A percentile compares a stretch with the other conserved stretches of the same genome.
Evolutionary conservation across 108 stramenopile genomes (phyloP).

Genomic region (Cyclotella baltica): DNA sequence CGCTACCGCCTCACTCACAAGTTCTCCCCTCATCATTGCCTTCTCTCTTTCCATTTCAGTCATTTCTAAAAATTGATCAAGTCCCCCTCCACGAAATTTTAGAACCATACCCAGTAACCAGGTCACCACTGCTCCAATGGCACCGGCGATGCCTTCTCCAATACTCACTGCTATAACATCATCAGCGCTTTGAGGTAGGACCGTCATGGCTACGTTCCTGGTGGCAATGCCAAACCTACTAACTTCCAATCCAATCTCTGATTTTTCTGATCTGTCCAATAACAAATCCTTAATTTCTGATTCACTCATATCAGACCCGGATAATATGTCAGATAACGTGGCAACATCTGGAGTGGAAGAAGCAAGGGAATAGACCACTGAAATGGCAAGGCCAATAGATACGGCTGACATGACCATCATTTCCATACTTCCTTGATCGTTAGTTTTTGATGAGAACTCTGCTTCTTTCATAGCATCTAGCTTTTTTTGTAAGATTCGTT

Average conservation of each 20-base stretch:
- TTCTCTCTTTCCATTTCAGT: slow-evolving; percentile 12
- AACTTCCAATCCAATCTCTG: slow-evolving; percentile 24
- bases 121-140: slow-evolving; percentile 62
- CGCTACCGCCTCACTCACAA: slow-evolving; percentile 67
- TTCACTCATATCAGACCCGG: not conserved
- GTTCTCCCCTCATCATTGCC: slow-evolving; percentile 4
- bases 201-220: slow-evolving; percentile 58
- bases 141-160: slow-evolving; percentile 78
- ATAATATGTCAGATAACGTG: slow-evolving; percentile 1
- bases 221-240: slow-evolving; percentile 40
- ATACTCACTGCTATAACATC: slow-evolving; percentile 74
- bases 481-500: slow-evolving; percentile 27
- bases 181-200: slow-evolving; percentile 66
- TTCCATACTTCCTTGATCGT: slow-evolving; percentile 23
- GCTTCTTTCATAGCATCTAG: slow-evolving; percentile 5
- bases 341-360: slow-evolving; percentile 34
- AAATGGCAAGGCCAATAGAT: slow-evolving; percentile 40
- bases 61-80: not conserved
- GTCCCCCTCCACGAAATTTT: slow-evolving; percentile 22
- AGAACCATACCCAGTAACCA: slow-evolving; percentile 39
- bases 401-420: slow-evolving; percentile 61
- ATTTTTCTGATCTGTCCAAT: slow-evolving; percentile 16
- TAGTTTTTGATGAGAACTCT: slow-evolving; percentile 2
- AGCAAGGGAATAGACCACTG: slow-evolving; percentile 55
- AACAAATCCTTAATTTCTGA: slow-evolving; percentile 25